Evolutionary conservation across 495 filamentous ascomycete species (phyloP).

Genomic region (Hypoxylon lienhwacheense): DNA sequence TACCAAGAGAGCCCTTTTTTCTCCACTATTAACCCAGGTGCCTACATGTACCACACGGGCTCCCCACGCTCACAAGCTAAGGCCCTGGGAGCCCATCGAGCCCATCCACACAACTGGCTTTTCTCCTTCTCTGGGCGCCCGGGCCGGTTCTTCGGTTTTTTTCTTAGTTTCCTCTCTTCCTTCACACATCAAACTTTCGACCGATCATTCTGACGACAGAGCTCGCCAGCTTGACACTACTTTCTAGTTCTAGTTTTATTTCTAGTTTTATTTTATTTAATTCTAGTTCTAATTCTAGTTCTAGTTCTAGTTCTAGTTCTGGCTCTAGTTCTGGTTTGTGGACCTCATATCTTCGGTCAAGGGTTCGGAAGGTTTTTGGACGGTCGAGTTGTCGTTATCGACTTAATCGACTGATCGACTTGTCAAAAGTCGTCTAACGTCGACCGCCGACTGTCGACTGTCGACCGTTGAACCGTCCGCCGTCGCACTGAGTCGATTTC

Average conservation of each 20-base stretch:
- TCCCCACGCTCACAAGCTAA: conserved; percentile 12
- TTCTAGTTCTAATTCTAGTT: too few species aligned
- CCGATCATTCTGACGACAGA: conserved; percentile 33
- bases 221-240: conserved; percentile 11
- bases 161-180: conserved; percentile 25
- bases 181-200: conserved; percentile 32
- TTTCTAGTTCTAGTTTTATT: too few species aligned
- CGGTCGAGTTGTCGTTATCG: too few species aligned
- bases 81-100: conserved; percentile 7
- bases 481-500: conserved; percentile 26
- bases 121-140: conserved; percentile 25
- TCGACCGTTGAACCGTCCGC: too few species aligned
- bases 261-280: too few species aligned
- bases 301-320: too few species aligned
- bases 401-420: too few species aligned
- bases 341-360: conserved; percentile 24
- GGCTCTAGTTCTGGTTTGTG: too few species aligned
- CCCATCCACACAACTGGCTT: conserved; percentile 12
- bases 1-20: conserved; percentile 15
- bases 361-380: conserved; percentile 18
- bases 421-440: too few species aligned
- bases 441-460: too few species aligned
- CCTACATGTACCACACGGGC: conserved; percentile 1
- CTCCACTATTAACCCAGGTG: not conserved
- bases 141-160: conserved; percentile 29